Evolutionary conservation across 2,329 filamentous ascomycete genomes (phyloP), one percentile per base, ranked within the genome.

Genomic region (Pestalotiopsis sp.): DNA sequence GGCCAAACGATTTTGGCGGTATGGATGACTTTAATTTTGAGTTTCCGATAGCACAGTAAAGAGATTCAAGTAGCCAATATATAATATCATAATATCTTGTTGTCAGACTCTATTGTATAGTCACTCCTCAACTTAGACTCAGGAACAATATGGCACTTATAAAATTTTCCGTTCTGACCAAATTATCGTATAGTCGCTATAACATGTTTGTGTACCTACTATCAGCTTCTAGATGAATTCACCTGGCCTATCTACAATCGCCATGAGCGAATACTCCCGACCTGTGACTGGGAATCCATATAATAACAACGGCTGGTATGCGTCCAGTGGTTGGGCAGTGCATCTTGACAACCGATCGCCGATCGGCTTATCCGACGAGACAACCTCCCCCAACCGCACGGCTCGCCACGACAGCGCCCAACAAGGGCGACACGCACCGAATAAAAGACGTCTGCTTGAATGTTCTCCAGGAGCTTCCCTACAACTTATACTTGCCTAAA

Each of bases 1-100:
- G 65, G 65, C 65, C 65, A n/a, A 66, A 66, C 40, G 65, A 66
- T n/a, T 66, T 66, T 6, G 56, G 65, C 0, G 65, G 65, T 14
- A 66, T 66, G 65, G 65, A 66, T 23, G 65, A 66, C 9, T 66
- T 66, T 17, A 14, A 27, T 2, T 56, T 66, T 41, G 65, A 66
- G 1, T 66, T 66, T 49, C 65, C 65, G 1, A 38, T 66, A n/a
- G 65, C 65, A 23, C 59, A 62, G 31, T 62, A 13, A 62, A n/a
- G 59, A 52, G 45, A 52, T n/a, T 52, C 20, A 52, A 17, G 20
- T 12, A 52, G n/a, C 11, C 20, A 52, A 52, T 52, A 9, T 52
- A 52, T 52, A 2, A 45, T 4, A 45, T 52, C 17, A n/a, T 23
- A 2, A 52, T 52, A 49, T n/a, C n/a, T 3, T 52, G 9, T 23